Evolutionary conservation across 164 flowering plant genomes (phyloP).

Genomic region (Magnolia officinalis): DNA sequence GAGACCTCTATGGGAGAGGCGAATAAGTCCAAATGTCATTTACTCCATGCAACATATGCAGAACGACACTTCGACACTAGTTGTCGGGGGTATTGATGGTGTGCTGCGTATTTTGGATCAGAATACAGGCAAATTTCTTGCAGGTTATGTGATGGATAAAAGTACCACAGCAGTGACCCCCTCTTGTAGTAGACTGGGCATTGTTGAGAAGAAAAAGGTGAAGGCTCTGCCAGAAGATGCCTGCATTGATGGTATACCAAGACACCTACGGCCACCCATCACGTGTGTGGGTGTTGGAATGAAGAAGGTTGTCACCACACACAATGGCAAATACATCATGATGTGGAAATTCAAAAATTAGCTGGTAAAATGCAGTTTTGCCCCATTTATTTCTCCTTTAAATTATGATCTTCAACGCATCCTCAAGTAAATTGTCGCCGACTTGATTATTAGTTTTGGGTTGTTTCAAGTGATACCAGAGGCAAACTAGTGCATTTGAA

Average conservation of each 20-base stretch:
- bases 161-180: conserved; percentile 10
- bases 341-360: conserved; percentile 64
- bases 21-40: conserved; percentile 64
- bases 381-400: not conserved
- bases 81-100: conserved; percentile 89
- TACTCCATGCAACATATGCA: conserved; percentile 64
- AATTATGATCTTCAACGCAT: no score
- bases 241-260: conserved; percentile 43
- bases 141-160: conserved; percentile 45
- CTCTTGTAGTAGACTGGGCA: conserved; percentile 8
- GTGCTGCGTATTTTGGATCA: conserved; percentile 62
- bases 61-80: conserved; percentile 55
- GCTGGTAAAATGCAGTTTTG: not conserved
- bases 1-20: conserved; percentile 60
- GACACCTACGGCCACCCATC: conserved; percentile 53
- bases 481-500: no score
- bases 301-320: conserved; percentile 81
- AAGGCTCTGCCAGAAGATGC: conserved; percentile 41
- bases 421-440: not conserved
- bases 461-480: not conserved
- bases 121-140: conserved; percentile 54
- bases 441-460: not conserved
- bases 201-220: conserved; percentile 35
- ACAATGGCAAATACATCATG: conserved; percentile 47
- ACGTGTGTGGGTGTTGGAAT: conserved; percentile 84